Evolutionary conservation across 2,329 filamentous ascomycete species (phyloP).

Genomic region (Penicillium psychrosexuale): DNA sequence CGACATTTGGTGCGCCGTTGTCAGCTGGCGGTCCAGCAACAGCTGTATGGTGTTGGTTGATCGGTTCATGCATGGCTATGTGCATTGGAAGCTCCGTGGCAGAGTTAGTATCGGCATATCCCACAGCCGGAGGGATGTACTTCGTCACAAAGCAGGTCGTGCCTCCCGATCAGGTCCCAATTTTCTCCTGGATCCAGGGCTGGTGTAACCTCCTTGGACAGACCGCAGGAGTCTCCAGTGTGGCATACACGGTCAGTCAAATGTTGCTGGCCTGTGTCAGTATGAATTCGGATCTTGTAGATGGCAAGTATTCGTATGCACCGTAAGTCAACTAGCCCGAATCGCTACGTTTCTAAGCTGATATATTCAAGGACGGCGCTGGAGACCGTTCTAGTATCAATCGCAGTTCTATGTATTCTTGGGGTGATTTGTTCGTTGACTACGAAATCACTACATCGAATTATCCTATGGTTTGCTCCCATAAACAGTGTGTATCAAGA

Average conservation of each 20-base stretch:
- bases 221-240: conserved; percentile 60
- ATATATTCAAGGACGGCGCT: conserved; percentile 49
- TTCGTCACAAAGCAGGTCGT: conserved; percentile 66
- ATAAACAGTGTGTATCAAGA: conserved; percentile 53
- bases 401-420: conserved; percentile 54
- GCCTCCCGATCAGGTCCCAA: conserved; percentile 57
- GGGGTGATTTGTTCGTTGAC: conserved; percentile 62
- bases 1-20: conserved; percentile 60
- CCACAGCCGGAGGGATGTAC: conserved; percentile 66
- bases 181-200: conserved; percentile 65
- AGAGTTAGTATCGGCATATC: conserved; percentile 64
- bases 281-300: conserved; percentile 57
- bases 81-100: conserved; percentile 64
- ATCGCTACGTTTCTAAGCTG: conserved; percentile 2
- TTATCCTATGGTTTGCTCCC: conserved; percentile 64
- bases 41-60: conserved; percentile 64
- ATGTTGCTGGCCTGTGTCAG: conserved; percentile 61
- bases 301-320: conserved; percentile 52
- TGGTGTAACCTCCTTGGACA: conserved; percentile 66
- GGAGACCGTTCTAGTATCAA: conserved; percentile 58
- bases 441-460: conserved; percentile 57
- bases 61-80: conserved; percentile 62
- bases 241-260: conserved; percentile 62
- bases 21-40: conserved; percentile 60
- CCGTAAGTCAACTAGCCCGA: conserved; percentile 47